Base-by-base conservation (phyloP, 805 yeast genomes). In the Ogataea nakhonphanomensis region DNA sequence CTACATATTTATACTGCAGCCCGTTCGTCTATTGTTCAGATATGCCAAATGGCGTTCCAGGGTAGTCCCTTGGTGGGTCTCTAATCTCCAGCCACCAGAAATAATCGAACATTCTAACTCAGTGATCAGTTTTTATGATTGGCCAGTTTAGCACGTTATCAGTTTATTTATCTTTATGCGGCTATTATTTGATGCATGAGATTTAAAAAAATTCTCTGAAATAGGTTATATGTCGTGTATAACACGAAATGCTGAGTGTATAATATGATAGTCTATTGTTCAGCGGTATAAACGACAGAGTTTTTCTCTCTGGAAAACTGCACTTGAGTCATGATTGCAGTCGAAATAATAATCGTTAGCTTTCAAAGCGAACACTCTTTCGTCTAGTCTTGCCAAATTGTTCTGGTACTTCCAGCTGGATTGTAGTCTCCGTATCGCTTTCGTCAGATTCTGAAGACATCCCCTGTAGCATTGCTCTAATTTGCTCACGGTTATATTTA, bases 341-440 rank as follows among this genome's bases (percentile, higher is more conserved):
- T 3, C n/a, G 17, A 13, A 13, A 17, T 24, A 20, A 12, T 20
- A 17, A 17, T 17, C 20, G 11, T 28, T 14, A 23, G 21, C 55
- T 59, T 17, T 55, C 61, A 40, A 59, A 59, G 20, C 59, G 45
- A 9, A 61, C 66, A 28, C 63, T 59, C 44, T 61, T 61, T 6
- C 64, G 48, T 24, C 62, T 41, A 10, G 33, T 33, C 28, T 41
- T 46, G 5, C 57, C 54, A 46, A 57, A 57, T 2, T 44, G 48
- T 8, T 43, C 39, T 8, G 61, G 61, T 23, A 57, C 58, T 15
- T 40, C 32, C 24, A 57, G 39, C 35, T 53, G 51, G 22, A 53
- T 42, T 34, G 26, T 22, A 11, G 17, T 35, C 22, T 44, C 48
- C 6, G 31, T 45, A 4, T 34, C 44, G 8, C 31, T 40, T 2